A percentile compares a stretch with the other conserved stretches of the same genome.
These are phyloP conservation scores for Rhizophagus clarus DNA, from an alignment of 192 early-diverging fungal genomes.

Conservation along the genomic window DNA sequence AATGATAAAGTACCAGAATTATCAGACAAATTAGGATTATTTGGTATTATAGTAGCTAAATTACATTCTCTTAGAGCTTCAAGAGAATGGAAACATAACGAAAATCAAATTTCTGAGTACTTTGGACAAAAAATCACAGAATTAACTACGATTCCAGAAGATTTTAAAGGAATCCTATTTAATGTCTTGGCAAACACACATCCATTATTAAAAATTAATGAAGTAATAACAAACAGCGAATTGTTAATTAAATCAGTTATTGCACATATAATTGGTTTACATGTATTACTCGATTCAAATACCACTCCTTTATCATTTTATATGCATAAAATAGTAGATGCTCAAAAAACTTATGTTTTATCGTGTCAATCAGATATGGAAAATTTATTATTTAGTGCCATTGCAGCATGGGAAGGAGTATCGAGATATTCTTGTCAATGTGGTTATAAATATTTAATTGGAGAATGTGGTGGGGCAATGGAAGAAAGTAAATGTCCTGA, in stretches of 20 bases:
- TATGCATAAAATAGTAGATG: constrained; percentile 8
- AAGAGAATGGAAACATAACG: constrained; percentile 2
- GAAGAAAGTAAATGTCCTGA: background rate
- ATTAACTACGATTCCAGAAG: background rate
- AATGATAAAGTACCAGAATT: background rate
- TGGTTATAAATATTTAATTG: constrained; percentile 7
- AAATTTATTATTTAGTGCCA: background rate
- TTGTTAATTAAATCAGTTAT: constrained; percentile 28
- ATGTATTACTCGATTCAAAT: constrained; percentile 2
- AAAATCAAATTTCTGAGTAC: background rate
- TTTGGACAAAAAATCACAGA: background rate
- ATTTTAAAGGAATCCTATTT: background rate
- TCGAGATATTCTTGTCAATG: background rate
- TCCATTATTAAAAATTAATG: background rate
- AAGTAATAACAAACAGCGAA: background rate
- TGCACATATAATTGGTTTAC: constrained; percentile 14
- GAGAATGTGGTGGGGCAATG: background rate
- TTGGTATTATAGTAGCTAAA: constrained; percentile 10
- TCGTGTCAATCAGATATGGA: constrained; percentile 21
- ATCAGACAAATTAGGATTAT: background rate
- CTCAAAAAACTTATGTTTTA: constrained; percentile 4
- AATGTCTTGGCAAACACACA: background rate
- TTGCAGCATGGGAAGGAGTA: background rate
- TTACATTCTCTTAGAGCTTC: constrained; percentile 16
- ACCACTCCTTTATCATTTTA: constrained; percentile 12